Base-by-base conservation (phyloP, 2,329 filamentous ascomycete genomes). In the Coniochaeta sp. region DNA sequence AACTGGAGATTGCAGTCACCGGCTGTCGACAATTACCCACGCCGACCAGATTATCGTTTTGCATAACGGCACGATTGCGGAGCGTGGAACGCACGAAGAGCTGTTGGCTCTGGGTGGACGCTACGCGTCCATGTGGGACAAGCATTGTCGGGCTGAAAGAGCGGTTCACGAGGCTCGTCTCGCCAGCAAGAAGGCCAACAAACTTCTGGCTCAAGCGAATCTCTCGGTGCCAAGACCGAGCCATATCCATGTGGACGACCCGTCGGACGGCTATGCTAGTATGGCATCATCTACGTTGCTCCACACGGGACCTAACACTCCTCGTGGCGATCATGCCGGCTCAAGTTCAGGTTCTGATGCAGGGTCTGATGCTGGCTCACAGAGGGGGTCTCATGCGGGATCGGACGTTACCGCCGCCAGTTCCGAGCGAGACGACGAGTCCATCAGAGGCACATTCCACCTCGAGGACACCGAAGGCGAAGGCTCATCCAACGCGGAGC, bases 91-190 rank as follows among this genome's bases (percentile, higher is more conserved):
- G 0, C 92, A 96, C 69, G 82, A 89, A 17, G 86, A 93, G 66
- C 80, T 96, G 3, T 78, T 96, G 6, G 79, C 80, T 1, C 77
- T 83, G 56, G 85, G 85, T 33, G 91, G 90, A 14, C 85, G 87
- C 62, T 96, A 96, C 69, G 83, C 85, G 12, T 87, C 87, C 62
- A 93, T 96, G 86, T 96, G 92, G 92, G 86, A 88, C 64, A 93
- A 93, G 74, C 92, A 96, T 73, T 92, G 90, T 64, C 83, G 88
- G 62, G 89, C 90, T 1, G 89, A 93, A 70, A 82, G 82, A 64
- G 89, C 89, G 6, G 84, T 84, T 3, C 81, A 84, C 60, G 81
- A 86, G 68, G 85, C 84, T 36, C 74, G 75, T 34, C 70, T 73
- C 57, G 76, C 76, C 7, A 77, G 71, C 28, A 67, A 67, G 56